Evolutionary conservation across 805 yeast species (phyloP).

Genomic region (Lipomyces spencermartinsiae): DNA sequence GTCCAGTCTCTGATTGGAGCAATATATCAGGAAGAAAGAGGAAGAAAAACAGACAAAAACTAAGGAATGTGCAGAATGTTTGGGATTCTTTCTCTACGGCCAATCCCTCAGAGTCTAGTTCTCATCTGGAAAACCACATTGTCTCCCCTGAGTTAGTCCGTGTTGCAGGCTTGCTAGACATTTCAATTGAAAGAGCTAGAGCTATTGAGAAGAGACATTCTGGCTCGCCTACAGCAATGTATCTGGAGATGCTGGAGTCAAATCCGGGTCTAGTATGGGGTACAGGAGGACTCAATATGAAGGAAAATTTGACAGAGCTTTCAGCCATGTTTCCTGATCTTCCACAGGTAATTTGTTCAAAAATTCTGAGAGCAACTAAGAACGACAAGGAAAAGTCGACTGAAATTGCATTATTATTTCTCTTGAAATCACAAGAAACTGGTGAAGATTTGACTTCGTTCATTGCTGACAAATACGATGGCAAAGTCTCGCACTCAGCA

Average conservation of each 20-base stretch:
- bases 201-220: neutral
- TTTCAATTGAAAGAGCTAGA: neutral
- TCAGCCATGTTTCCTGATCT: conserved; percentile 10
- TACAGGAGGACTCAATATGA: neutral
- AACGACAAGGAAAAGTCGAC: conserved; percentile 22
- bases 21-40: conserved; percentile 3
- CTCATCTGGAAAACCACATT: neutral
- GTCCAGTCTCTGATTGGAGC: conserved; percentile 4
- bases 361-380: conserved; percentile 2
- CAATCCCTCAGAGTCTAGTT: neutral
- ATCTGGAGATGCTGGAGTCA: neutral
- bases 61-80: neutral
- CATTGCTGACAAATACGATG: neutral
- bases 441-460: conserved; percentile 8
- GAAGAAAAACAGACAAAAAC: neutral
- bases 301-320: neutral
- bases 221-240: neutral
- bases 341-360: conserved; percentile 6
- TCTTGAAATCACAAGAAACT: conserved; percentile 1
- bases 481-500: neutral
- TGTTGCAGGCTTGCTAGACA: neutral
- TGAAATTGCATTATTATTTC: conserved; percentile 11
- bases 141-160: neutral
- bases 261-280: neutral
- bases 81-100: neutral